A percentile compares a stretch with the other conserved stretches of the same genome.
phyloP scores from a whole-genome alignment of 768 basidiomycete species.

The Hygrocybe coccinea region DNA sequence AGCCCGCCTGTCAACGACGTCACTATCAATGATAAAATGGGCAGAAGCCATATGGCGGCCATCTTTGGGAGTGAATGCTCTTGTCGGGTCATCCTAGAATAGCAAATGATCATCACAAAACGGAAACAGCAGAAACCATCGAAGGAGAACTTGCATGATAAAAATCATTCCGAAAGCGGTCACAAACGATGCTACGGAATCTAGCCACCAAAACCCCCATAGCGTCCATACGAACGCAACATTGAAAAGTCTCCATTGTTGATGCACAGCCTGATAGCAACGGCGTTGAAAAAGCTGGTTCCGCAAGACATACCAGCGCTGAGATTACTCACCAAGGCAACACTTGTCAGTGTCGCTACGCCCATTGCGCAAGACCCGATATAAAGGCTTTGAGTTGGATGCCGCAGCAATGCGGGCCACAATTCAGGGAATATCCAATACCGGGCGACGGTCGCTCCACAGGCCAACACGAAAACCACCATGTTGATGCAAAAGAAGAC shows the following conservation, averaged over 20 bases:
- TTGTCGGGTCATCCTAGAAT: conserved; percentile 48
- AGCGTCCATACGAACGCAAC: conserved; percentile 47
- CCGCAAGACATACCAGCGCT: not conserved
- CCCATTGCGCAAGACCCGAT: conserved; percentile 56
- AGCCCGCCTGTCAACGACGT: conserved; percentile 52
- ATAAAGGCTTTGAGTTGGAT: conserved; percentile 44
- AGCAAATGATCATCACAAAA: not conserved
- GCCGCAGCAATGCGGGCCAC: conserved; percentile 43
- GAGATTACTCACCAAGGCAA: conserved; percentile 44
- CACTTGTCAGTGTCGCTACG: conserved; percentile 51
- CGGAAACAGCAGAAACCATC: not conserved
- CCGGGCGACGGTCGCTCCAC: conserved; percentile 35
- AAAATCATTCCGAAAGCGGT: conserved; percentile 15
- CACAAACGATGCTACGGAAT: conserved; percentile 42
- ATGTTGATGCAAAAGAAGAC: conserved; percentile 59
- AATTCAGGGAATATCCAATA: conserved; percentile 48
- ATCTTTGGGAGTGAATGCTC: conserved; percentile 43
- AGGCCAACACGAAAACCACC: conserved; percentile 47
- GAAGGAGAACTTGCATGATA: conserved; percentile 15
- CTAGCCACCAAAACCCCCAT: conserved; percentile 67
- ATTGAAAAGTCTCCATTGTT: conserved; percentile 46
- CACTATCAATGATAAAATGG: conserved; percentile 57
- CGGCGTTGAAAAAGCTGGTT: too few species aligned
- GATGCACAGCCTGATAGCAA: not conserved
- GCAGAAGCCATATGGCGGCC: conserved; percentile 58